Percentiles rank a stretch among this genome's conserved stretches.
Conservation (phyloP, 2,329 filamentous ascomycete genomes). For the Sphaerostilbella broomeana region DNA sequence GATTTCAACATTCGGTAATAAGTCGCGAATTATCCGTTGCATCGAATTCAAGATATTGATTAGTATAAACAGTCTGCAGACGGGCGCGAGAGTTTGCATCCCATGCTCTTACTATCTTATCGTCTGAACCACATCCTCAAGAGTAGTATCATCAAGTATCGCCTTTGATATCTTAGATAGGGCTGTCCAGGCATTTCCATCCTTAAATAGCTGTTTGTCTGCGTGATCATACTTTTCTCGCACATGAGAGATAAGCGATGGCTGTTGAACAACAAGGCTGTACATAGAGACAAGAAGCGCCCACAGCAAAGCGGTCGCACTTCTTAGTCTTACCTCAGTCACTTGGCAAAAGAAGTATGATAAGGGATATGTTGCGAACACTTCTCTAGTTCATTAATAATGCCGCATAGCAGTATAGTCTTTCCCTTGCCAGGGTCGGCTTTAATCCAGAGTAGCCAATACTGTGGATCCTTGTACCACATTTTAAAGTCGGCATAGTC, state of each 20-base stretch:
- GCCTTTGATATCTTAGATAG: conserved; percentile 31
- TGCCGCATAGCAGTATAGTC: conserved; percentile 36
- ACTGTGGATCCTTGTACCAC: conserved; percentile 11
- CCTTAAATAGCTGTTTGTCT: conserved; percentile 33
- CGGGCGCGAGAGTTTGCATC: too few relatives aligned
- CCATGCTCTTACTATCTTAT: too few relatives aligned
- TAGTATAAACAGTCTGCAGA: too few relatives aligned
- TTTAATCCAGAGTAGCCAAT: conserved; percentile 31
- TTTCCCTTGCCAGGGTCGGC: conserved; percentile 38
- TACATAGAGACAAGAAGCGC: conserved; percentile 39
- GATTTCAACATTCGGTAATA: too few relatives aligned
- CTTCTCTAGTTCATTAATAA: conserved; percentile 21
- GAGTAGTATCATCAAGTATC: conserved; percentile 32
- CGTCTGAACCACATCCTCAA: too few relatives aligned
- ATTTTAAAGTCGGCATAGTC: conserved; percentile 19
- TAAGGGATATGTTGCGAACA: conserved; percentile 9
- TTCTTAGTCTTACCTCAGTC: conserved; percentile 29
- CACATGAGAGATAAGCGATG: conserved; percentile 29
- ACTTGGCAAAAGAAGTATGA: conserved; percentile 11
- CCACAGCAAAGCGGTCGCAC: conserved; percentile 34
- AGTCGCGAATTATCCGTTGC: too few relatives aligned
- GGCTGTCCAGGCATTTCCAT: conserved; percentile 30
- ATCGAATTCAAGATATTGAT: too few relatives aligned
- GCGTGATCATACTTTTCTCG: conserved; percentile 27
- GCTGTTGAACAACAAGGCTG: conserved; percentile 29